Conservation (phyloP, 441 rosid species). For the Sinapis alba region DNA sequence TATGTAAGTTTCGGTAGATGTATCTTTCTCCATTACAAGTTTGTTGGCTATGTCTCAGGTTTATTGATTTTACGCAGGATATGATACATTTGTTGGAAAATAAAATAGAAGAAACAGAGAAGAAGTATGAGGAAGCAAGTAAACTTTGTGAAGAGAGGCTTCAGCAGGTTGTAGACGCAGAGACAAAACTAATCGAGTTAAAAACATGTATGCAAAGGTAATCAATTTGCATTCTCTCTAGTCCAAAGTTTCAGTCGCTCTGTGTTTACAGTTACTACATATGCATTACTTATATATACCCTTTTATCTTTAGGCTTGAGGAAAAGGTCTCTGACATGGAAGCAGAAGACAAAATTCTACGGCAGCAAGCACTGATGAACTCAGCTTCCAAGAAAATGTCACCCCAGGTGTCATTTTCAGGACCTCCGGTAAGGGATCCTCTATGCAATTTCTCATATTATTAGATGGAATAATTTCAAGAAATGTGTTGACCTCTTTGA, state of each 20-base stretch:
- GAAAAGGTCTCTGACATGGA: constrained; percentile 86
- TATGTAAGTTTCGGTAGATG: constrained; percentile 48
- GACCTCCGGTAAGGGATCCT: constrained; percentile 52
- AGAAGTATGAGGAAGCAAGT: constrained; percentile 75
- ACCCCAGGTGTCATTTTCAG: constrained; percentile 44
- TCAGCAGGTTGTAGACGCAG: constrained; percentile 76
- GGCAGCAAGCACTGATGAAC: constrained; percentile 62
- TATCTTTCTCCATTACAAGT: background rate
- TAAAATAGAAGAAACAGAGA: constrained; percentile 84
- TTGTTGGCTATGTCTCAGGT: constrained; percentile 27
- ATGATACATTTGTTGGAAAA: constrained; percentile 72
- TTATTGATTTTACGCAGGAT: constrained; percentile 48
- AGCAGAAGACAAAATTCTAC: constrained; percentile 63
- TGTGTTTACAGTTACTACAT: constrained; percentile 2
- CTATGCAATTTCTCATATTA: constrained; percentile 16
- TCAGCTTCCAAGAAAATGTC: constrained; percentile 53
- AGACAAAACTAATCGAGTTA: constrained; percentile 78
- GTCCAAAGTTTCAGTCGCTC: constrained; percentile 4
- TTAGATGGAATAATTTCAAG: background rate
- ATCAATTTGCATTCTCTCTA: constrained; percentile 10
- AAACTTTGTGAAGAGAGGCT: constrained; percentile 82
- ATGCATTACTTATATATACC: background rate
- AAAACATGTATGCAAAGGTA: constrained; percentile 93
- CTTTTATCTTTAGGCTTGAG: constrained; percentile 58
- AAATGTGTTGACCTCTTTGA: constrained; percentile 32